Conservation (phyloP, 139 green algal species). For the Auxenochlorella protothecoides region DNA sequence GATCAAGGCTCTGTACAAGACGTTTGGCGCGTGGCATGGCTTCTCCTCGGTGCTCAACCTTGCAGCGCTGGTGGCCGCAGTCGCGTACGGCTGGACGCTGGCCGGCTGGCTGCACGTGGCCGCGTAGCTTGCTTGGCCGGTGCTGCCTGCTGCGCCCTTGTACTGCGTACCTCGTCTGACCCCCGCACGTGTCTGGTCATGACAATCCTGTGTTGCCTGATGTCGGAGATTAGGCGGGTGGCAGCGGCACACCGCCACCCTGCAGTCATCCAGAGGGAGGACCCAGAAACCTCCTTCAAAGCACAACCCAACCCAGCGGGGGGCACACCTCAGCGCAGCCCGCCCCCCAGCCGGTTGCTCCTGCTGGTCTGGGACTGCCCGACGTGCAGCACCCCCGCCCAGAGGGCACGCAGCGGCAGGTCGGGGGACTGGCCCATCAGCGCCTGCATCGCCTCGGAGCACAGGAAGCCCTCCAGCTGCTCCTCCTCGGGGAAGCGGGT, state of each 20-base stretch:
- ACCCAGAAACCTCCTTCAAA: too few species aligned
- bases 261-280: too few species aligned
- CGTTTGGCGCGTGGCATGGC: slow-evolving; percentile 51
- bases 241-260: too few species aligned
- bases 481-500: slow-evolving; percentile 8
- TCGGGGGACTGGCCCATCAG: not conserved
- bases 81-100: slow-evolving; percentile 41
- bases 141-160: too few species aligned
- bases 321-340: not conserved
- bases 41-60: slow-evolving; percentile 50
- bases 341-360: slow-evolving; percentile 2
- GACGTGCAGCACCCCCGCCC: slow-evolving; percentile 4
- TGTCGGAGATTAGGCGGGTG: too few species aligned
- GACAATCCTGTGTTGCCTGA: too few species aligned
- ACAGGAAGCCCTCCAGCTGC: slow-evolving; percentile 15
- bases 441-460: slow-evolving; percentile 11
- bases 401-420: slow-evolving; percentile 5
- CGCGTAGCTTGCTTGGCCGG: not conserved
- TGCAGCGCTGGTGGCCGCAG: slow-evolving; percentile 26
- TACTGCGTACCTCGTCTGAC: too few species aligned
- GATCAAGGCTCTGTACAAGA: slow-evolving; percentile 45
- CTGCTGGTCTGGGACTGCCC: slow-evolving; percentile 9
- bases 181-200: too few species aligned
- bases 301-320: too few species aligned
- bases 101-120: slow-evolving; percentile 4